A percentile compares a stretch with the other conserved stretches of the same genome.
Evolutionary conservation across 2,329 filamentous ascomycete genomes (phyloP).

Genomic region (Exophiala xenobiotica): DNA sequence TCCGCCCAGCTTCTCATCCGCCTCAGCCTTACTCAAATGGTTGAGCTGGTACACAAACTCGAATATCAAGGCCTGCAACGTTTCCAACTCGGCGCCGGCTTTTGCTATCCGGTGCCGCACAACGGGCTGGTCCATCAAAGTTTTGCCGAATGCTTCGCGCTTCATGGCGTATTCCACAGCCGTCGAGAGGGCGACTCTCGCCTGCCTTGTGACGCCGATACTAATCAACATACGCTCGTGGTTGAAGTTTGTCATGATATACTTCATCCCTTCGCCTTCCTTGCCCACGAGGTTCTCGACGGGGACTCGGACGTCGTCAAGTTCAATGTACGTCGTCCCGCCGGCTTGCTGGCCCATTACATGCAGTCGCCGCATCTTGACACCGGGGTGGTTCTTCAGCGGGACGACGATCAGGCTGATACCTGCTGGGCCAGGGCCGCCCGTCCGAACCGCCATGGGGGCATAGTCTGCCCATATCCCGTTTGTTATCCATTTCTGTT

Average conservation of each 20-base stretch:
- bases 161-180: conserved; percentile 65
- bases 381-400: conserved; percentile 62
- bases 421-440: conserved; percentile 60
- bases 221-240: conserved; percentile 70
- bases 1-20: conserved; percentile 60
- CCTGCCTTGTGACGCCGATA: conserved; percentile 62
- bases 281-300: conserved; percentile 67
- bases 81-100: conserved; percentile 66
- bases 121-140: conserved; percentile 71
- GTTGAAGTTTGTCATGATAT: conserved; percentile 79
- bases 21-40: conserved; percentile 52
- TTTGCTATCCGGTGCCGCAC: conserved; percentile 72
- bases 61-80: conserved; percentile 66
- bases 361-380: conserved; percentile 65
- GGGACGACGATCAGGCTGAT: conserved; percentile 68
- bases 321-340: conserved; percentile 72
- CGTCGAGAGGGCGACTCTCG: conserved; percentile 58
- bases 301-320: conserved; percentile 72
- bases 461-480: conserved; percentile 68
- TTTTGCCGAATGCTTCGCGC: conserved; percentile 66
- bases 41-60: conserved; percentile 48
- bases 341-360: conserved; percentile 63
- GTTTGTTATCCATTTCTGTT: conserved; percentile 81
- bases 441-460: conserved; percentile 70
- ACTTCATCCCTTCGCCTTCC: conserved; percentile 71